Conservation (phyloP, 805 yeast genomes). For the Cyberlindnera bimundalis region DNA sequence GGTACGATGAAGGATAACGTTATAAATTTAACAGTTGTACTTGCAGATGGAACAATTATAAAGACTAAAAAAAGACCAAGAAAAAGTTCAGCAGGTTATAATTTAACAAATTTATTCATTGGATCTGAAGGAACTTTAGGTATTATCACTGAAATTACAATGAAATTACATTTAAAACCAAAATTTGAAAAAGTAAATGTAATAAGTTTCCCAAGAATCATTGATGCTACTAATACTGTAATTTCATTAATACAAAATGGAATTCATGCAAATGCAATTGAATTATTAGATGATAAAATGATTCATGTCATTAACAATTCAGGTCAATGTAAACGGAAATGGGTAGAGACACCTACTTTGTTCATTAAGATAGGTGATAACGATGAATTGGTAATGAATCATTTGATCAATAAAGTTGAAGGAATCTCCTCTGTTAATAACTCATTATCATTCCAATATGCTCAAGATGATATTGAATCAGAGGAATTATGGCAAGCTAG, state of each 20-base stretch:
- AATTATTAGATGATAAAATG: slow-evolving; percentile 65
- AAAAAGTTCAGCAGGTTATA: slow-evolving; percentile 66
- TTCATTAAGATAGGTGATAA: slow-evolving; percentile 60
- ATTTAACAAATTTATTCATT: slow-evolving; percentile 62
- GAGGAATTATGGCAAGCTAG: slow-evolving; percentile 71
- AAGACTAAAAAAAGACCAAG: slow-evolving; percentile 71
- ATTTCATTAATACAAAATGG: slow-evolving; percentile 57
- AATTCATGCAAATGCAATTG: slow-evolving; percentile 65
- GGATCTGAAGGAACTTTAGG: slow-evolving; percentile 82
- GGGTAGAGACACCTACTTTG: slow-evolving; percentile 55
- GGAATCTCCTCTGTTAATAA: slow-evolving; percentile 48
- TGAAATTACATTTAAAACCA: slow-evolving; percentile 65
- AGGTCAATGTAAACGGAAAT: slow-evolving; percentile 47
- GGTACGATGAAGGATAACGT: slow-evolving; percentile 81
- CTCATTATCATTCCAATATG: slow-evolving; percentile 53
- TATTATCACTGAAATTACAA: slow-evolving; percentile 69
- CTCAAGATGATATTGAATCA: slow-evolving; percentile 53
- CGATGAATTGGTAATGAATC: slow-evolving; percentile 36
- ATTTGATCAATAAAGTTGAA: slow-evolving; percentile 42
- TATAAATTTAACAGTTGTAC: slow-evolving; percentile 61
- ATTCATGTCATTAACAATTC: slow-evolving; percentile 59
- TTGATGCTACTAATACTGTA: slow-evolving; percentile 69
- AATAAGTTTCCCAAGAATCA: slow-evolving; percentile 63
- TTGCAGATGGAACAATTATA: slow-evolving; percentile 73
- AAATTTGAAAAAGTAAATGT: slow-evolving; percentile 59